Conservation (phyloP, 2,329 filamentous ascomycete genomes). For the Lecanicillium sp. region DNA sequence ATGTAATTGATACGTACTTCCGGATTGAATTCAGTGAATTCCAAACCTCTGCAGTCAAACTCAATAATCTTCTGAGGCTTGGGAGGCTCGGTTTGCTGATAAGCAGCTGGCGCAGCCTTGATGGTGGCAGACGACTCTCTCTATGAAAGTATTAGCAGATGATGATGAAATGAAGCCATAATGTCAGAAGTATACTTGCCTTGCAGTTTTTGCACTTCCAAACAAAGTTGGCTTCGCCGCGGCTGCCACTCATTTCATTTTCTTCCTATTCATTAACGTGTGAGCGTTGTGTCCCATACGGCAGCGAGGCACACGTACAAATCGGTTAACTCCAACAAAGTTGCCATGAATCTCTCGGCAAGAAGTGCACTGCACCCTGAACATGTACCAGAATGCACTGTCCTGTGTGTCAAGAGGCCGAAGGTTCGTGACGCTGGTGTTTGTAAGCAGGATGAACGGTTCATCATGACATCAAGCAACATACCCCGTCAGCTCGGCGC, state of each 20-base stretch:
- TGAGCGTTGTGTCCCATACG: neutral
- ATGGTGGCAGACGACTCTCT: constrained; percentile 82
- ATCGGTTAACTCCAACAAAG: constrained; percentile 76
- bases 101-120: constrained; percentile 63
- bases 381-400: constrained; percentile 89
- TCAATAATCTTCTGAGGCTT: constrained; percentile 75
- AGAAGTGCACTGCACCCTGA: constrained; percentile 97
- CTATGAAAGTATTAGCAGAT: constrained; percentile 30
- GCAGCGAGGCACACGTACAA: constrained; percentile 55
- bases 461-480: constrained; percentile 12
- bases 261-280: constrained; percentile 52
- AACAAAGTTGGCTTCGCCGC: constrained; percentile 98
- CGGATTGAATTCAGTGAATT: constrained; percentile 84
- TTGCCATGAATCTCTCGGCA: constrained; percentile 89
- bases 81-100: constrained; percentile 62
- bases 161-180: neutral
- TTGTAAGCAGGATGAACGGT: constrained; percentile 4
- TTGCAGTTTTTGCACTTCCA: constrained; percentile 99
- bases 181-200: constrained; percentile 37
- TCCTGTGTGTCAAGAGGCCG: constrained; percentile 75
- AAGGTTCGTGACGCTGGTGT: constrained; percentile 74
- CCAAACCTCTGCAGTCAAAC: constrained; percentile 88
- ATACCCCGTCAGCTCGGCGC: constrained; percentile 63
- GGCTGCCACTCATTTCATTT: constrained; percentile 86
- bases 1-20: constrained; percentile 61